Conservation (phyloP, 768 basidiomycete genomes). For the Pleurotus tuoliensis region DNA sequence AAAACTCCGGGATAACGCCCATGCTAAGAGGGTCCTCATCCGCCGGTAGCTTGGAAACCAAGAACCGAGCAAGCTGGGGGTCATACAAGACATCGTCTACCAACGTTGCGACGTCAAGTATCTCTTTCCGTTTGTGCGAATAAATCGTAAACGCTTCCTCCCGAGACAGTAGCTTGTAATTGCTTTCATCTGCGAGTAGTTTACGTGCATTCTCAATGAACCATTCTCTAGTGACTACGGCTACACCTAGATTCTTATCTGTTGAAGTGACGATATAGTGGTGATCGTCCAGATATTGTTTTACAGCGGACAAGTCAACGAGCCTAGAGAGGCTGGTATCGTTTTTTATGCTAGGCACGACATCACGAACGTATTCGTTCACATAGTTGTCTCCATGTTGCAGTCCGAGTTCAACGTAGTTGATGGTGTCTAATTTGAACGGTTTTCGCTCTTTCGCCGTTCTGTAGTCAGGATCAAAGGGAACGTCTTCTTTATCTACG, state of each 20-base stretch:
- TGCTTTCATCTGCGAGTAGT: slow-evolving; percentile 4
- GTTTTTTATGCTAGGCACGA: background rate
- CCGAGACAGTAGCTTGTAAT: slow-evolving; percentile 8
- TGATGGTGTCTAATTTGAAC: slow-evolving; percentile 9
- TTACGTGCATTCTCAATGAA: slow-evolving; percentile 15
- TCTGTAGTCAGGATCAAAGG: slow-evolving; percentile 22
- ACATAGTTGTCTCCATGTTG: slow-evolving; percentile 11
- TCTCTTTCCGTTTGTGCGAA: slow-evolving; percentile 4
- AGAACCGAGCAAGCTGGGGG: too few species aligned
- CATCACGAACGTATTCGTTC: background rate
- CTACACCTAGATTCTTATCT: slow-evolving; percentile 23
- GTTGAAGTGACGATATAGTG: slow-evolving; percentile 19
- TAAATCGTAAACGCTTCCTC: background rate
- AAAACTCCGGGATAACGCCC: slow-evolving; percentile 13
- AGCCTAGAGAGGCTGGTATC: background rate
- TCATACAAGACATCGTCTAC: background rate
- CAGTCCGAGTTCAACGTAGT: slow-evolving; percentile 16
- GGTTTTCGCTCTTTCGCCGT: slow-evolving; percentile 2
- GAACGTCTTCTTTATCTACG: background rate
- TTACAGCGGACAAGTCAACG: slow-evolving; percentile 9
- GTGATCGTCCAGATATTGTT: slow-evolving; percentile 14
- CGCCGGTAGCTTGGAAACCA: too few species aligned
- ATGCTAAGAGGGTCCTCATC: background rate
- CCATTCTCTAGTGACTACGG: slow-evolving; percentile 19
- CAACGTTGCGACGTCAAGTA: background rate